A percentile compares a stretch with the other conserved stretches of the same genome.
Evolutionary conservation across 23 red algal species (phyloP).

Genomic region (Gracilaria domingensis): DNA sequence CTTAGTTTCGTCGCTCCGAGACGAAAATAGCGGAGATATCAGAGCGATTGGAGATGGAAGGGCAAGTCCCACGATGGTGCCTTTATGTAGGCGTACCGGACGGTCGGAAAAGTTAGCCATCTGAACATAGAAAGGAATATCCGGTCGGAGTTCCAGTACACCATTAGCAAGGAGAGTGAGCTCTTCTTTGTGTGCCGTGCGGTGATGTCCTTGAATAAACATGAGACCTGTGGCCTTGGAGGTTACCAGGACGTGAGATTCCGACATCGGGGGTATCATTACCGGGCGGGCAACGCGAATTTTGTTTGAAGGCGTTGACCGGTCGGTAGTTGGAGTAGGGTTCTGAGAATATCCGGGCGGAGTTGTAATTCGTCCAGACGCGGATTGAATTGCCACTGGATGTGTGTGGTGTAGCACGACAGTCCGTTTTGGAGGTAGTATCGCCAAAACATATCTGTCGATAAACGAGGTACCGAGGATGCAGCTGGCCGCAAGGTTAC

Average conservation of each 20-base stretch:
- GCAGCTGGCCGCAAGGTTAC: slow-evolving; percentile 10
- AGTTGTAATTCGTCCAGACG: background rate
- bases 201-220: slow-evolving; percentile 9
- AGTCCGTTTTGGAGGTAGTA: background rate
- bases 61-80: background rate
- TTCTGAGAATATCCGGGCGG: background rate
- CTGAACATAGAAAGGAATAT: background rate
- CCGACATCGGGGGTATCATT: no score
- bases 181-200: background rate
- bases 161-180: background rate
- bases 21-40: background rate
- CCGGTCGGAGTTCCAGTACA: background rate
- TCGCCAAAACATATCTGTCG: slow-evolving; percentile 8
- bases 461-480: slow-evolving; percentile 36
- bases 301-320: no score
- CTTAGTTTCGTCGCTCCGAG: slow-evolving; percentile 4
- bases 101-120: slow-evolving; percentile 27
- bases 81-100: no score
- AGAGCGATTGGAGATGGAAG: background rate
- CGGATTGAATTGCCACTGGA: background rate
- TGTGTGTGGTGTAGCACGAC: background rate
- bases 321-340: no score
- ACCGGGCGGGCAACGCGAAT: no score
- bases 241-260: background rate
- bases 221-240: background rate